Base-by-base conservation (phyloP, 129 eudicot species). In the Pulicaria dysenterica region DNA sequence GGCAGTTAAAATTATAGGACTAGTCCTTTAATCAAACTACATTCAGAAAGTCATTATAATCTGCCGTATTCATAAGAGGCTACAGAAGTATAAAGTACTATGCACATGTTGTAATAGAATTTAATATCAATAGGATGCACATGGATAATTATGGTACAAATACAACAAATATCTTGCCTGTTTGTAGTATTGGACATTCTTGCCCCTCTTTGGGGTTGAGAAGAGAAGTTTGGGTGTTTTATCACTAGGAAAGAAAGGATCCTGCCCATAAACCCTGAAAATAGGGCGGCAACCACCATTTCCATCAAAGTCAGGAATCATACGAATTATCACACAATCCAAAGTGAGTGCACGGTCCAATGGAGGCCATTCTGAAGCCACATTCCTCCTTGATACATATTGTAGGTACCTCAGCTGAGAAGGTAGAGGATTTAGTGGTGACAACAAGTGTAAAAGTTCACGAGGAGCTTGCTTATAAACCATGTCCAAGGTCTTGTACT, bases 381-480 rank as follows among this genome's bases (percentile, higher is more conserved):
- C 88, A 63, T 89, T 89, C 70, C 96, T 86, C 77, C 92, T 75
- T 16, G 96, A 84, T 69, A 89, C 81, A 73, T 89, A 86, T 64
- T 89, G 96, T 57, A 90, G 64, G 79, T 90, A 90, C 83, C 96
- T 85, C 54, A 87, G 62, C 75, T 90, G 96, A 70, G 96, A 90
- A 64, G 96, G 93, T 44, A 87, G 44, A 36, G 96, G 93, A 84
- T 90, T 85, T 69, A 90, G 60, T 1, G 93, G 96, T 31, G 87
- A 81, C 36, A 90, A 74, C 31, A 90, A 49, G 37, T 84, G 85
- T 77, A 90, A 68, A 46, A 90, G 84, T 79, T 90, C 96, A 19
- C 82, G 88, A 76, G 93, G 90, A 79, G 96, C 93, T 73, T 87
- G 96, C 84, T 82, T 90, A 64, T 90, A 85, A 44, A 90, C 84